Percentiles rank a stretch among this genome's conserved stretches.
Conservation (phyloP, 768 basidiomycete genomes). For the Suillus bovinus region DNA sequence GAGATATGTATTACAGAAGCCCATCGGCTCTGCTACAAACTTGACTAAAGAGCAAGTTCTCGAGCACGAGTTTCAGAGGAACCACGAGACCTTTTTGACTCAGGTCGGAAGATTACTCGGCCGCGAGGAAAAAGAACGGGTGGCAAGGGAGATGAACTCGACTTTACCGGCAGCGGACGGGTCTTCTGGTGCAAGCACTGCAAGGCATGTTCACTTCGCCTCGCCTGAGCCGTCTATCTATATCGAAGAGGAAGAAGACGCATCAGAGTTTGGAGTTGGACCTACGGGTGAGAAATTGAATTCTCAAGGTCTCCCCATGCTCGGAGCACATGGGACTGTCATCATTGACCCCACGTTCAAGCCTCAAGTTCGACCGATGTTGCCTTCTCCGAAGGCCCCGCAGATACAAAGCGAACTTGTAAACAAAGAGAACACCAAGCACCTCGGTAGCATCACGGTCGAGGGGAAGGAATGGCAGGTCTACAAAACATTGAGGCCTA, state of each 20-base stretch:
- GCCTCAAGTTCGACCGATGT: slow-evolving; percentile 1
- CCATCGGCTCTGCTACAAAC: slow-evolving; percentile 23
- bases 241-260: slow-evolving; percentile 12
- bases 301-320: slow-evolving; percentile 17
- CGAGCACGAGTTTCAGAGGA: slow-evolving; percentile 2
- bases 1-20: slow-evolving; percentile 24
- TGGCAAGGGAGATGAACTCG: slow-evolving; percentile 12
- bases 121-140: slow-evolving; percentile 9
- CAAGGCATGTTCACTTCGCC: slow-evolving; percentile 11
- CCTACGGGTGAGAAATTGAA: slow-evolving; percentile 24
- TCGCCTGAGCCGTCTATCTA: slow-evolving; percentile 13
- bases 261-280: slow-evolving; percentile 14
- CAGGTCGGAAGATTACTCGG: slow-evolving; percentile 23
- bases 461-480: slow-evolving; percentile 8
- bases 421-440: slow-evolving; percentile 1
- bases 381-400: background rate
- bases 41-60: slow-evolving; percentile 11
- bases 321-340: slow-evolving; percentile 20
- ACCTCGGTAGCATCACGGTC: slow-evolving; percentile 9
- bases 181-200: slow-evolving; percentile 3
- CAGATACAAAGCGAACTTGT: background rate
- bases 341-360: slow-evolving; percentile 11
- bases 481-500: slow-evolving; percentile 4
- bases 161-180: slow-evolving; percentile 16
- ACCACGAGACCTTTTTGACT: slow-evolving; percentile 19